Evolutionary conservation across 176 grass and related monocot species (phyloP).

Genomic region (Oryza longistaminata): DNA sequence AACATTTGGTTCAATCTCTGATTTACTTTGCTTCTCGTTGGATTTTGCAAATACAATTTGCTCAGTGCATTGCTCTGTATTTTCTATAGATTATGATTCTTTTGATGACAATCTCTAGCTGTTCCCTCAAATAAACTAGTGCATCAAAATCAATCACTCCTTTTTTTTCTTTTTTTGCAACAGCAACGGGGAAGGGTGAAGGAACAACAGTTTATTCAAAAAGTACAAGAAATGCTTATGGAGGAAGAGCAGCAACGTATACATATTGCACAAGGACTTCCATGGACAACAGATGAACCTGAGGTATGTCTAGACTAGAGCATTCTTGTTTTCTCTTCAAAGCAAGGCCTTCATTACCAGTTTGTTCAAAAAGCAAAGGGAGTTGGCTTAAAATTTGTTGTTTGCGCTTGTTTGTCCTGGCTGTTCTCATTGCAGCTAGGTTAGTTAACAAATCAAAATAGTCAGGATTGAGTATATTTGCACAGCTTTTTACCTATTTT

Average conservation of each 20-base stretch:
- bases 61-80: neutral
- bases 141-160: conserved; percentile 20
- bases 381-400: neutral
- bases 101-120: neutral
- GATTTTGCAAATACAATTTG: neutral
- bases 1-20: neutral
- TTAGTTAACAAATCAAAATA: neutral
- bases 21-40: neutral
- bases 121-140: conserved; percentile 1
- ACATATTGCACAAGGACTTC: conserved; percentile 82
- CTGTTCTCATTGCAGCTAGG: conserved; percentile 16
- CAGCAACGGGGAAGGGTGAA: conserved; percentile 87
- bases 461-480: neutral
- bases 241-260: conserved; percentile 85
- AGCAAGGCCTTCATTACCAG: neutral
- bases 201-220: conserved; percentile 75
- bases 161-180: neutral
- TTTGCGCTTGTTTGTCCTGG: neutral
- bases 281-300: conserved; percentile 93
- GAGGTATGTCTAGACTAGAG: conserved; percentile 49
- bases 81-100: neutral
- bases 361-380: neutral
- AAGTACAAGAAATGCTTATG: conserved; percentile 76
- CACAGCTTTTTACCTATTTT: neutral
- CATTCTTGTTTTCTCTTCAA: neutral